Evolutionary conservation across 768 basidiomycete genomes (phyloP), one percentile per base, ranked within the genome.

Genomic region (Rhodotorula graminis): DNA sequence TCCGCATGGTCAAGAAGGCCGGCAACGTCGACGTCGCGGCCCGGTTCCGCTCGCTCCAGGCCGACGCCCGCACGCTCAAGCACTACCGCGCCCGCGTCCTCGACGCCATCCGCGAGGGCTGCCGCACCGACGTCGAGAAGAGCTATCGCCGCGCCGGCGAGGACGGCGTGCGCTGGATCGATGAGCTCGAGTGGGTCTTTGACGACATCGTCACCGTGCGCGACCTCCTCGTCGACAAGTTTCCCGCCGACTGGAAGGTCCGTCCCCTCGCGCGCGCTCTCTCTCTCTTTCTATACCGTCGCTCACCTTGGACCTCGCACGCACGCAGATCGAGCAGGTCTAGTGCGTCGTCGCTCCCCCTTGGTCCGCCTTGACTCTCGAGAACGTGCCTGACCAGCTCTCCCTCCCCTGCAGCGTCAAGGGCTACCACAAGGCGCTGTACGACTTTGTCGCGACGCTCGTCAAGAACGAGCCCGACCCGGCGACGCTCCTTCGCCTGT

Each of bases 161-260:
- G 33, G 84, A 92, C 74, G 88, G 90, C 15, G 82, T 86, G 31
- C 84, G 81, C 0, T 97, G 96, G 82, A 83, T 98, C 65, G 88
- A 89, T 37, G 86, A 85, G 65, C 82, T 97, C 21, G 80, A 79
- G 47, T 99, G 93, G 92, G 86, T 98, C 76, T 98, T 94, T 82
- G 89, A 96, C 79, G 96, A 99, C 80, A 85, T 98, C 77, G 89
- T 93, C 64, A 88, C 90, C n/a, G 88, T 98, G 76, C 90, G 96
- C 80, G 87, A 87, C 78, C 90, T 93, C 75, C 88, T 97, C 71
- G 90, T 88, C 16, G 89, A 89, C 3, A 91, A 92, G 78, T 98
- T 99, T 82, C 95, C 96, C 23, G 84, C 88, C 50, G 90, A 91
- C 77, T 98, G 93, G 83, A 90, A 97, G 50, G 91, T 98, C 72